Evolutionary conservation across 2,329 filamentous ascomycete genomes (phyloP), one percentile per base, ranked within the genome.

Genomic region (Pseudogymnoascus sp.): DNA sequence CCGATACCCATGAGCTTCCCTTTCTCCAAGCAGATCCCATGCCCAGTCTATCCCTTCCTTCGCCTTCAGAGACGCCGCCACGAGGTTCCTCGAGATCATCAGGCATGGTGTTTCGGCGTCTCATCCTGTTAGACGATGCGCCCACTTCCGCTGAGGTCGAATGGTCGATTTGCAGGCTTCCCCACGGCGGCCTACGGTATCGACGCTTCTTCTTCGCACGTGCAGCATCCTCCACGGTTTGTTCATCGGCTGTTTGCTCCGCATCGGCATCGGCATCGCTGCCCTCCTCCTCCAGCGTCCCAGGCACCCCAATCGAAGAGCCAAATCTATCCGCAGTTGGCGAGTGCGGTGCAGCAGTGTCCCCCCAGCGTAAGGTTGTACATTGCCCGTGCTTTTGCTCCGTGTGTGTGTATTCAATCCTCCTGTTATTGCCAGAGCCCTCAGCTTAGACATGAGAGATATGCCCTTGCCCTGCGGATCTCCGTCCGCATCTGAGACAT

Each of bases 191-290:
- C 67, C 86, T 79, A 65, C 83, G 81, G 68, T 81, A 86, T 71
- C 84, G 85, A 66, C 85, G 83, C 74, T 86, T 87, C 74, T 82
- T 87, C 75, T 83, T 89, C 33, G 79, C 79, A 65, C 82, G 83
- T 1, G 75, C 69, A 28, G 75, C 70, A 61, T 79, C 78, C 12
- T 76, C 72, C n/a, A 75, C 70, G 16, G 77, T 77, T n/a, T 81
- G 82, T 71, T 96, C 93, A 61, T 92, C 91, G 0, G 87, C 90
- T 49, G 91, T 96, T 72, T 95, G 91, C 72, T 96, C 93, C 1
- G 88, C 90, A 73, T 95, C 91, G 0, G 89, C 87, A 70, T 89
- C 88, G 12, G 81, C 85, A 73, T 93, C 90, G 72, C 86, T 90
- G 18, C 84, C 86, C 65, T 81, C 82, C 64, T 83, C 82, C 64